Conservation (phyloP, 208 protist genomes). For the Trypanosoma cruzi region DNA sequence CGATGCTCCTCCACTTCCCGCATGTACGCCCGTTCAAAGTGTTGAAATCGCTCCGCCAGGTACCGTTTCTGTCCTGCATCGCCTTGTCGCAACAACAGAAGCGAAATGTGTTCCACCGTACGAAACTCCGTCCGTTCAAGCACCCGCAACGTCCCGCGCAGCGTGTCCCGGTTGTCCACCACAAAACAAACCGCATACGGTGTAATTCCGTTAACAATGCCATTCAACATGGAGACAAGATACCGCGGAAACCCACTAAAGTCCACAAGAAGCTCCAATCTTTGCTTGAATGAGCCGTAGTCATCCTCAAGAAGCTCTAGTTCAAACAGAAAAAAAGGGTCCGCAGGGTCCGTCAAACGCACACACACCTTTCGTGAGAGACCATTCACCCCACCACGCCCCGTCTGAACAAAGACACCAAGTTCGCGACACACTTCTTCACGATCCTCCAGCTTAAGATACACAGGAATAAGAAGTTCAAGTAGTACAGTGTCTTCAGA, state of each 20-base stretch:
- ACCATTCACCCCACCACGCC: conserved; percentile 37
- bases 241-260: conserved; percentile 82
- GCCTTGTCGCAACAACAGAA: conserved; percentile 73
- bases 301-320: conserved; percentile 84
- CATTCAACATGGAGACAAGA: conserved; percentile 68
- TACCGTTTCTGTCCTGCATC: conserved; percentile 84
- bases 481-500: conserved; percentile 36
- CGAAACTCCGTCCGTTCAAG: conserved; percentile 76
- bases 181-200: conserved; percentile 40
- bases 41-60: conserved; percentile 81
- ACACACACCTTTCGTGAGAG: conserved; percentile 51
- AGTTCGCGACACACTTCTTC: conserved; percentile 41
- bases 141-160: conserved; percentile 65
- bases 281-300: conserved; percentile 82
- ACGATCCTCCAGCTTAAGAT: conserved; percentile 34
- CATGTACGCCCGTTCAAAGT: conserved; percentile 53
- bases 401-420: conserved; percentile 39
- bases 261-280: conserved; percentile 81
- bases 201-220: conserved; percentile 40
- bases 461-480: conserved; percentile 44
- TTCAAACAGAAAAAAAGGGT: conserved; percentile 88
- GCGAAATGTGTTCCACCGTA: conserved; percentile 84
- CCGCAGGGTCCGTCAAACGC: conserved; percentile 72
- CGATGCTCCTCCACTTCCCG: conserved; percentile 22
- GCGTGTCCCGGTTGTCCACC: conserved; percentile 33